Base-by-base conservation (phyloP, 306 rosid genomes). In the Begonia loranthoides region DNA sequence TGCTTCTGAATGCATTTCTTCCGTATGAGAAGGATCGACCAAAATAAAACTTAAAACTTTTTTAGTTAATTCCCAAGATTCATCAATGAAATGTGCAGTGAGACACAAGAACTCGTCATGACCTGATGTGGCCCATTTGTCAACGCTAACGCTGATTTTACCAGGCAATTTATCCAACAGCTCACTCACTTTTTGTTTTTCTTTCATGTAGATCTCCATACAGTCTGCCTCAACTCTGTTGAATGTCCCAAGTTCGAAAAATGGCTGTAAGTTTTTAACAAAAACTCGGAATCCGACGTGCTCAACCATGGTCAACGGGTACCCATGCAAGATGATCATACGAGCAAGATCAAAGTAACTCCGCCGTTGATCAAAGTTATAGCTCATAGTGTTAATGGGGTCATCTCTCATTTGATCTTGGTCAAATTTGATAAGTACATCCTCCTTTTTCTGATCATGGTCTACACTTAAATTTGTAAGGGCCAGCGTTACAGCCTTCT, bases 291-390 rank as follows among this genome's bases (percentile, higher is more conserved):
- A 92, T 55, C 99, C 94, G 60, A 87, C 83, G 71, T 83, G 84
- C 71, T 92, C 99, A 55, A 87, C 96, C 81, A 92, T 92, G 66
- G 70, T 75, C 87, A 92, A 77, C 9, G 99, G 92, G 66, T 87
- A 92, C 33, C 99, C 99, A 58, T 92, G 99, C 58, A 92, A 64
- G 68, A 92, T 83, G 57, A 92, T 79, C 99, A 92, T 87, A 38
- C 99, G 99, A 10, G 96, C 99, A 60, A 92, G 93, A 72, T 92
- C 99, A 59, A 81, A 80, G 49, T 76, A 76, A 66, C 99, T 92
- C 55, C 94, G 70, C n/a, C 89, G 79, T 63, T 80, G 96, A 75
- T 87, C 94, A 12, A 92, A 83, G 82, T 52, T 87, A 60, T 59
- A 65, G 45, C 57, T 75, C 65, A 70, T 81, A 61, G 72, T 49